A percentile compares a stretch with the other conserved stretches of the same genome.
Evolutionary conservation across 2,329 filamentous ascomycete species (phyloP).

Genomic region (Pestalotiopsis fici): DNA sequence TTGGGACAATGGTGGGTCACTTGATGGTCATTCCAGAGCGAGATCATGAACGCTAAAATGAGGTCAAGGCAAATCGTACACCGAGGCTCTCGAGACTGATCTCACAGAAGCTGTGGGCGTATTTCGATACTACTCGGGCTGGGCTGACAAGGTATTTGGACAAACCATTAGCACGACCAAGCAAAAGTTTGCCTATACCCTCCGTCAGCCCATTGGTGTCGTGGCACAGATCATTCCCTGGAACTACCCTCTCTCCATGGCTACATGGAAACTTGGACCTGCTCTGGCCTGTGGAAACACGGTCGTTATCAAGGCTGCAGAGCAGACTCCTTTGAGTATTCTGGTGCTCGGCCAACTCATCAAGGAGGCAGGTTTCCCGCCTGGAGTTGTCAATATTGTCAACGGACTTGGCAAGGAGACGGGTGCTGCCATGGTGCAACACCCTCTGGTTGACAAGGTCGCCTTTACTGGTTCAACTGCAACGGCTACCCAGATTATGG

Average conservation of each 20-base stretch:
- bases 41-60: background rate
- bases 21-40: background rate
- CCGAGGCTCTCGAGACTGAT: slow-evolving; percentile 63
- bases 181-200: slow-evolving; percentile 73
- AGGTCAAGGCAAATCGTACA: slow-evolving; percentile 62
- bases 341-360: slow-evolving; percentile 68
- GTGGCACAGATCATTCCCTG: slow-evolving; percentile 72
- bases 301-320: slow-evolving; percentile 65
- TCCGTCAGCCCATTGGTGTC: slow-evolving; percentile 75
- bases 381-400: slow-evolving; percentile 75
- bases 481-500: slow-evolving; percentile 76
- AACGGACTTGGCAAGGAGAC: slow-evolving; percentile 71
- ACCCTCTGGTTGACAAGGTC: slow-evolving; percentile 73
- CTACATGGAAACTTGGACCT: slow-evolving; percentile 77
- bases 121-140: slow-evolving; percentile 76
- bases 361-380: slow-evolving; percentile 74
- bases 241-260: slow-evolving; percentile 57
- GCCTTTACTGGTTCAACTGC: slow-evolving; percentile 77
- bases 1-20: slow-evolving; percentile 69
- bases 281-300: slow-evolving; percentile 66
- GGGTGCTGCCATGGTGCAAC: slow-evolving; percentile 67
- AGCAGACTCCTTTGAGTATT: slow-evolving; percentile 67
- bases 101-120: slow-evolving; percentile 47
- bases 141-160: slow-evolving; percentile 77
- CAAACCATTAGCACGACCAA: slow-evolving; percentile 71